Percentiles rank a stretch among this genome's conserved stretches.
phyloP scores from a whole-genome alignment of 73 alveolate genomes.

The Urostyla sp. region DNA sequence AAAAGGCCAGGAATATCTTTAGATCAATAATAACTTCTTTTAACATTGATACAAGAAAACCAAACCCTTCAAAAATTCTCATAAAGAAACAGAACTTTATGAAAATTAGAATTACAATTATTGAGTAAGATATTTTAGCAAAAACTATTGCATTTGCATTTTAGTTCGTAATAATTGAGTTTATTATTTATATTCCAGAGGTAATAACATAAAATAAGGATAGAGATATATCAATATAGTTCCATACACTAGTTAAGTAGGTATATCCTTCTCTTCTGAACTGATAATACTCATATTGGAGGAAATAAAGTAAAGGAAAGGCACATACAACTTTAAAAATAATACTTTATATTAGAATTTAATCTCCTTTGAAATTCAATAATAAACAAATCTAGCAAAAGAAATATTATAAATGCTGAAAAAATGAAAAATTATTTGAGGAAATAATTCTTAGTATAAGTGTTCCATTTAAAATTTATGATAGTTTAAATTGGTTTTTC shows the following conservation, averaged over 20 bases:
- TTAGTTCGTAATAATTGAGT: background rate
- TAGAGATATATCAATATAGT: background rate
- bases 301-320: background rate
- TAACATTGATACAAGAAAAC: slow-evolving; percentile 26
- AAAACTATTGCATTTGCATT: too few relatives aligned
- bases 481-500: background rate
- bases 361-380: background rate
- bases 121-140: background rate
- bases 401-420: background rate
- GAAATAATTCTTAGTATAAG: slow-evolving; percentile 10
- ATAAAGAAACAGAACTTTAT: slow-evolving; percentile 28
- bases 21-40: slow-evolving; percentile 1
- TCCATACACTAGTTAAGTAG: background rate
- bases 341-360: too few relatives aligned
- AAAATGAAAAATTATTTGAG: background rate
- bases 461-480: slow-evolving; percentile 18
- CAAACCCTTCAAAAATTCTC: slow-evolving; percentile 28
- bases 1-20: slow-evolving; percentile 4
- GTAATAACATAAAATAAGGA: background rate
- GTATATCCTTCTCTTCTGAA: background rate
- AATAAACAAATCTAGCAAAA: background rate
- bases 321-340: background rate
- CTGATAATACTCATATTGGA: background rate
- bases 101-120: background rate
- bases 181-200: background rate